Base-by-base conservation (phyloP, 176 grass and related monocot species). In the Oryza coarctata region DNA sequence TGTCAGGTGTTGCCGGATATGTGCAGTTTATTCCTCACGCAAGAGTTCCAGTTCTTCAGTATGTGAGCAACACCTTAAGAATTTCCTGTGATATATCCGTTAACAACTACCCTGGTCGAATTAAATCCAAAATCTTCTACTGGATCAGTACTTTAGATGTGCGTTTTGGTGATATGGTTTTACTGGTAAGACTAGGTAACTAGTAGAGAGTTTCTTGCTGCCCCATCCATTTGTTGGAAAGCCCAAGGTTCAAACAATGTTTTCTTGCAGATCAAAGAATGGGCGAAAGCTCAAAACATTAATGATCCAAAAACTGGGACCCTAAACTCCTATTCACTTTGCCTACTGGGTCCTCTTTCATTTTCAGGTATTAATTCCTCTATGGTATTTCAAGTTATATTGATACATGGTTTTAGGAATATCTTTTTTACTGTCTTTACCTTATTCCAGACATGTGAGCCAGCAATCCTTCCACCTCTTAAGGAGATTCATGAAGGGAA, bases 211-310 rank as follows among this genome's bases (percentile, higher is more conserved):
- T 81, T 68, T 26, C 73, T 82, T 74, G n/a, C 22, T 81, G 70
- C 12, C 34, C 23, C 9, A 7, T 25, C 62, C 27, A 36, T 80
- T 78, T 79, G 14, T 74, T 64, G 25, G 52, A 43, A 76, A 85
- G 22, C 22, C 27, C 65, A 87, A 77, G 27, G 80, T 23, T 91
- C 81, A 55, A 18, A 63, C 75, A 18, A 78, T 61, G 32, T 86
- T 83, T 86, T n/a, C 22, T 27, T 91, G 63, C 90, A 98, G 95
- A 90, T 89, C 45, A 98, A 98, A 76, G 95, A 98, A 86, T 98
- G 95, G 95, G 95, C 95, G 12, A 98, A 98, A 91, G 88, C 92
- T 78, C 92, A 94, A 88, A 84, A 88, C 64, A 98, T 98, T 35
- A 98, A 98, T 70, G 88, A 98, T 86, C 86, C 95, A 9, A 98